Evolutionary conservation across 805 yeast species (phyloP).

Genomic region (Blastobotrys robertii): DNA sequence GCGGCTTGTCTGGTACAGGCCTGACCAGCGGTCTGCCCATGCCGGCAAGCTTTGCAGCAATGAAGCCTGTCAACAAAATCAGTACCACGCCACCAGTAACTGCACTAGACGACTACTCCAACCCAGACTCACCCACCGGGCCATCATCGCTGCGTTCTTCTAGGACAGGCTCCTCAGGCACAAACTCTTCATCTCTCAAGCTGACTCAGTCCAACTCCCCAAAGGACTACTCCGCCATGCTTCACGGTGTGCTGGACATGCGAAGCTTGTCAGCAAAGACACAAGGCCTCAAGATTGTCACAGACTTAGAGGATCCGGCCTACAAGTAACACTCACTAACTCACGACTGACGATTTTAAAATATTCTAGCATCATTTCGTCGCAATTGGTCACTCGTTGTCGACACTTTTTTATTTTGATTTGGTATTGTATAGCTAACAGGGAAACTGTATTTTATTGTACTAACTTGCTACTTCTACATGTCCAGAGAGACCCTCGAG

Average conservation of each 20-base stretch:
- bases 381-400: no score
- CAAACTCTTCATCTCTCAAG: conserved; percentile 14
- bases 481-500: conserved; percentile 38
- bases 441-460: background rate
- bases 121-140: conserved; percentile 8
- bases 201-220: conserved; percentile 4
- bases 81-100: background rate
- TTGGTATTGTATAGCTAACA: background rate
- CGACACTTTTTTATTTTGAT: background rate
- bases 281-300: conserved; percentile 16
- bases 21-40: background rate
- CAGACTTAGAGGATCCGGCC: conserved; percentile 12
- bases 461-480: background rate
- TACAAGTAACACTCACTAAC: background rate
- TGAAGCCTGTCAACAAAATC: background rate
- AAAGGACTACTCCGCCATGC: conserved; percentile 1
- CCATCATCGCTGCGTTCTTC: conserved; percentile 14
- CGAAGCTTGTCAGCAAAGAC: conserved; percentile 17
- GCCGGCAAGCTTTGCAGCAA: background rate
- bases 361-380: no score
- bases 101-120: background rate
- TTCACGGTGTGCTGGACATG: conserved; percentile 5
- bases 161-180: conserved; percentile 15
- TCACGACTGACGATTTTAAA: no score
- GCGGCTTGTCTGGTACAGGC: conserved; percentile 7